These are phyloP conservation scores for Russula lepida DNA, from an alignment of 768 basidiomycete species.

Conservation along the genomic window DNA sequence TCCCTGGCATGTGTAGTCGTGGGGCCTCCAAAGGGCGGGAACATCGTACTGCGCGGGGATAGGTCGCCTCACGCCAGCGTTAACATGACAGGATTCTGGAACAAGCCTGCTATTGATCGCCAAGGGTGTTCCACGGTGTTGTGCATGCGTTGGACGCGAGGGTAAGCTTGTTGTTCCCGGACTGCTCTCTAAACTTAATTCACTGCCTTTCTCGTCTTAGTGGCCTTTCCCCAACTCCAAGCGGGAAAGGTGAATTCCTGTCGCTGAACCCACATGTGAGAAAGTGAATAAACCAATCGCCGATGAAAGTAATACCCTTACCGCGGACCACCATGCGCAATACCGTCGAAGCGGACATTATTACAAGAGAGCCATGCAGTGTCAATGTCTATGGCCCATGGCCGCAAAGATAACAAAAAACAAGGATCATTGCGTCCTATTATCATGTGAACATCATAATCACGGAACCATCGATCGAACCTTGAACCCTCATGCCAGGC, in stretches of 20 bases:
- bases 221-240: background rate
- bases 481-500: background rate
- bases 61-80: background rate
- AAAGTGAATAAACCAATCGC: background rate
- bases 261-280: no score
- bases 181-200: background rate
- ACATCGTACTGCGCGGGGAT: background rate
- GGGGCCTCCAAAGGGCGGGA: background rate
- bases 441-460: background rate
- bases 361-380: background rate
- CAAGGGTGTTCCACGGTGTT: background rate
- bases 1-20: background rate
- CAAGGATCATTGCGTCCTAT: background rate
- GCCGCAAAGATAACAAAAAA: background rate
- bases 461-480: background rate
- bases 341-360: background rate
- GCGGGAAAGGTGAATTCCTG: background rate
- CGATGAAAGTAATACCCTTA: background rate
- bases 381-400: background rate
- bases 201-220: background rate
- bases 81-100: background rate
- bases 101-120: background rate
- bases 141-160: background rate
- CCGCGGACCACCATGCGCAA: background rate
- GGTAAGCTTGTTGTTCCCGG: background rate